These are phyloP conservation scores for Schizothecium vesticola DNA, from an alignment of 495 filamentous ascomycete species.

Conservation along the genomic window DNA sequence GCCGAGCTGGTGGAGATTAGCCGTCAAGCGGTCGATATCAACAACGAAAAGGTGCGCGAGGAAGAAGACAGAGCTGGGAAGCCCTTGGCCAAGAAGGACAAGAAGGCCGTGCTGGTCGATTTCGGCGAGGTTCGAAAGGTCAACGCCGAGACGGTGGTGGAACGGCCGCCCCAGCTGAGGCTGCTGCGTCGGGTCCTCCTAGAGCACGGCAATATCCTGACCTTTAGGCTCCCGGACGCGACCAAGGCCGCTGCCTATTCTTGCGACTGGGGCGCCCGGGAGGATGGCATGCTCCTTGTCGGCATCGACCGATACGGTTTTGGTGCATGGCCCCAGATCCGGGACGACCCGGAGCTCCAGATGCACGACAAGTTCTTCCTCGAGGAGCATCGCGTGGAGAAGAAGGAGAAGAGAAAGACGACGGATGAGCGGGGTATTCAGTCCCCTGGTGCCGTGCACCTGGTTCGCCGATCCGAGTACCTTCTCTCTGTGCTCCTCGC, in stretches of 20 bases:
- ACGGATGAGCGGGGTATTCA: conserved; percentile 73
- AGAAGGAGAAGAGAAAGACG: conserved; percentile 84
- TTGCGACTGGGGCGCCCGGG: conserved; percentile 82
- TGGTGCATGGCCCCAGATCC: conserved; percentile 87
- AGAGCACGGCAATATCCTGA: conserved; percentile 57
- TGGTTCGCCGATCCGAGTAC: conserved; percentile 92
- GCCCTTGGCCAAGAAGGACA: conserved; percentile 85
- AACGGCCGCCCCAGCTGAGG: conserved; percentile 81
- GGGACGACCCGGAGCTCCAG: conserved; percentile 81
- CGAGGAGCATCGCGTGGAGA: conserved; percentile 95
- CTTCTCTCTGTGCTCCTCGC: conserved; percentile 85
- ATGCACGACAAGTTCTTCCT: conserved; percentile 92
- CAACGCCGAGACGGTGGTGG: conserved; percentile 90
- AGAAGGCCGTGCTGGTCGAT: conserved; percentile 92
- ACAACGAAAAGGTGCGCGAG: conserved; percentile 60
- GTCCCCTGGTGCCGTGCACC: conserved; percentile 90
- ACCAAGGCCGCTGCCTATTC: conserved; percentile 81
- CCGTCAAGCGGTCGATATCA: conserved; percentile 66
- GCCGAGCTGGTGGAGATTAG: conserved; percentile 45
- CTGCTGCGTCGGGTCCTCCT: conserved; percentile 69
- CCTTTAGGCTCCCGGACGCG: conserved; percentile 85
- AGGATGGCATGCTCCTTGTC: conserved; percentile 95
- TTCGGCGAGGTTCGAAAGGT: conserved; percentile 85
- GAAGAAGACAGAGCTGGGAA: conserved; percentile 71
- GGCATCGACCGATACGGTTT: conserved; percentile 91